A percentile compares a stretch with the other conserved stretches of the same genome.
phyloP scores from a whole-genome alignment of 768 basidiomycete genomes.

The Neoboletus brunneissimus region DNA sequence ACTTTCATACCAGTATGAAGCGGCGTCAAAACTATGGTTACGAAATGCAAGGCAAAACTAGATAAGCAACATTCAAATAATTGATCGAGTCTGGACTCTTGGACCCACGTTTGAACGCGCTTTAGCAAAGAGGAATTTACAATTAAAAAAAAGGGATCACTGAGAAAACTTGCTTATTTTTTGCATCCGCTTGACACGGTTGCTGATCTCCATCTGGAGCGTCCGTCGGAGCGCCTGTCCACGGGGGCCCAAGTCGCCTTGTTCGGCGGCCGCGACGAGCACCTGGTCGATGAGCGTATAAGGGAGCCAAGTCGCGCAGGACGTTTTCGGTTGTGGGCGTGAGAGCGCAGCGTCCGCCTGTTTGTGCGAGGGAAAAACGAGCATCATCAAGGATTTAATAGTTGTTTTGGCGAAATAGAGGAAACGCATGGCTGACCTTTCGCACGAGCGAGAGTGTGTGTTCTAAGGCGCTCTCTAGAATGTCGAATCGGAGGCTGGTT shows the following conservation, averaged over 20 bases:
- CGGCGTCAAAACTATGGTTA: background rate
- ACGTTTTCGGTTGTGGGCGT: slow-evolving; percentile 50
- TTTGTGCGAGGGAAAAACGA: background rate
- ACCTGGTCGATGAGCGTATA: slow-evolving; percentile 85
- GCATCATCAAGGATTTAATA: slow-evolving; percentile 10
- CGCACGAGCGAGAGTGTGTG: slow-evolving; percentile 68
- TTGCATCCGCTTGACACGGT: slow-evolving; percentile 66
- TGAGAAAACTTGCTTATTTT: slow-evolving; percentile 49
- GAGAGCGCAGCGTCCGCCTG: slow-evolving; percentile 55
- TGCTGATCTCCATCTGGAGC: slow-evolving; percentile 58
- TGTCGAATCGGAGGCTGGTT: slow-evolving; percentile 73
- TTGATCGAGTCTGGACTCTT: background rate
- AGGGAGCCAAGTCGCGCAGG: slow-evolving; percentile 73
- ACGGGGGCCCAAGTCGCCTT: slow-evolving; percentile 47
- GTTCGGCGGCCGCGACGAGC: slow-evolving; percentile 57
- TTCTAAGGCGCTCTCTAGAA: slow-evolving; percentile 73
- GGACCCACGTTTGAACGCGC: background rate
- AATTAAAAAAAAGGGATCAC: background rate
- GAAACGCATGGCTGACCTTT: slow-evolving; percentile 48
- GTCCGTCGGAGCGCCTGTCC: slow-evolving; percentile 41
- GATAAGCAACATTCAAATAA: background rate
- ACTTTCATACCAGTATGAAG: background rate
- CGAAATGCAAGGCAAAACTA: slow-evolving; percentile 6
- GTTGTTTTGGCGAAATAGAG: background rate
- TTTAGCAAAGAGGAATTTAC: background rate